Evolutionary conservation across 306 rosid genomes (phyloP).

Genomic region (Carpinus viminea): DNA sequence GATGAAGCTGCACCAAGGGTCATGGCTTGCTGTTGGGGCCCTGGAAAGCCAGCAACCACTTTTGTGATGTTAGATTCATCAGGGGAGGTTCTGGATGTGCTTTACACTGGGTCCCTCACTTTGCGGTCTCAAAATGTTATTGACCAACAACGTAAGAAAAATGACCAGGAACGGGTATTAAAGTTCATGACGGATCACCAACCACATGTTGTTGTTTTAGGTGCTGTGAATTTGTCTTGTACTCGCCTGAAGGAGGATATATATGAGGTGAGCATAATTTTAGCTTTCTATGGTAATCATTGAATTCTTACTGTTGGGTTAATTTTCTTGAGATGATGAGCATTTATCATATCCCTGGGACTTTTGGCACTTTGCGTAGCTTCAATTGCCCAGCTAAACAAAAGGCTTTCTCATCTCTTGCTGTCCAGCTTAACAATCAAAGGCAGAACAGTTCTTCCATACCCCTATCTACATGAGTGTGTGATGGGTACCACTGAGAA

Average conservation of each 20-base stretch:
- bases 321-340: neutral
- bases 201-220: constrained; percentile 95
- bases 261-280: constrained; percentile 70
- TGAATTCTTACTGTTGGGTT: neutral
- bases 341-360: neutral
- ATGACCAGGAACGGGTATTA: constrained; percentile 87
- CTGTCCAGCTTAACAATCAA: no score
- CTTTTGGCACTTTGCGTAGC: neutral
- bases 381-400: neutral
- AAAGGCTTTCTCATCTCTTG: no score
- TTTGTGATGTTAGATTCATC: constrained; percentile 95
- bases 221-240: constrained; percentile 92
- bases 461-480: neutral
- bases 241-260: constrained; percentile 91
- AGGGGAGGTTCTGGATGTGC: constrained; percentile 94
- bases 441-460: no score
- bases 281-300: constrained; percentile 3
- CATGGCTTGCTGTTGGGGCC: constrained; percentile 99
- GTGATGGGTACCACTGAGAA: constrained; percentile 59
- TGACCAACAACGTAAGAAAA: constrained; percentile 92
- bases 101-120: constrained; percentile 84
- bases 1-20: constrained; percentile 97
- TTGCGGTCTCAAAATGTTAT: constrained; percentile 71
- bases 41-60: constrained; percentile 95
- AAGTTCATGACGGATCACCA: constrained; percentile 99